Base-by-base conservation (phyloP, 768 basidiomycete species). In the Ramaria rubella region DNA sequence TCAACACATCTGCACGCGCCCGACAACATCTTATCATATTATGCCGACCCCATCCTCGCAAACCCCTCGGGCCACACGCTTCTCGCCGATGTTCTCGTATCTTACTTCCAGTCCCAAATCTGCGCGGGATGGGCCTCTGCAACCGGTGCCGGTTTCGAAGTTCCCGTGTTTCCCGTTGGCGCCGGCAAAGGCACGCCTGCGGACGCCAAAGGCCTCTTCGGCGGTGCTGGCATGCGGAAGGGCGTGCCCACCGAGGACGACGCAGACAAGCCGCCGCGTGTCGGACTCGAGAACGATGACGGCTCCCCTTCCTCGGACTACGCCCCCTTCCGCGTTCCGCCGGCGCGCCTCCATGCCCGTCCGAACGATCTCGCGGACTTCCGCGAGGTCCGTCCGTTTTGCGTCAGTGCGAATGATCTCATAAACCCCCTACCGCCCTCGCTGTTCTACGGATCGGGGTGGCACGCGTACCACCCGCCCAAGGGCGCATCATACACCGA, bases 361-460 rank as follows among this genome's bases (percentile, higher is more conserved):
- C 75, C 81, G 3, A 71, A 70, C 57, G 72, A 72, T 55, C 65
- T 75, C 26, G 60, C 67, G 27, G 64, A 70, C 53, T 95, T 87
- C 69, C 82, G 89, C 67, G 96, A 98, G 70, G 81, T 95, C 50
- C 78, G 83, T 36, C 96, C 95, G 6, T 93, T 79, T 73, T 98
- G 96, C 69, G 93, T 91, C 0, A 87, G 86, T 21, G 96, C 96
- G n/a, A 95, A 97, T 70, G 94, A 99, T 68, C 77, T 98, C 51
- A 91, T 99, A 70, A 97, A 98, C 72, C 96, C 96, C 1, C 78
- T 98, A 0, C 95, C 95, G n/a, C 83, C 86, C 0, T 90, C 90
- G 29, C 72, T 97, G 62, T 98, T 98, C 74, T 89, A 87, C 59
- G 96, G 94, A 29, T 86, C 87, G 0, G 96, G 96, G 5, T 99